phyloP scores from a whole-genome alignment of 164 flowering plant species.

The Nelumbo lutea region DNA sequence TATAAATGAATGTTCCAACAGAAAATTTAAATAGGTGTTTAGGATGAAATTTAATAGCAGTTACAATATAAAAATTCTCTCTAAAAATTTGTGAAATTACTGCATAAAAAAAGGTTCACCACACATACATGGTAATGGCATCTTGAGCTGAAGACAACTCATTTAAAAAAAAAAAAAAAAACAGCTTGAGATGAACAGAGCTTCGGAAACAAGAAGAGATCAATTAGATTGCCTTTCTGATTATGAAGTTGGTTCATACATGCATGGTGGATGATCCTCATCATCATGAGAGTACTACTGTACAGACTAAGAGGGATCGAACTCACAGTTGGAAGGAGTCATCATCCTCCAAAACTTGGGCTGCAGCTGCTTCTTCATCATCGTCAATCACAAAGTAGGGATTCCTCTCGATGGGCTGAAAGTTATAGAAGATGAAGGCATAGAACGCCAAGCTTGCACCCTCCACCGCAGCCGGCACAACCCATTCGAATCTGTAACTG shows the following conservation, averaged over 20 bases:
- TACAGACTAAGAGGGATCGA: background rate
- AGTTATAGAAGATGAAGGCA: conserved; percentile 17
- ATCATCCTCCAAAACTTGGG: conserved; percentile 16
- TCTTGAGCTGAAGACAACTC: too few species aligned
- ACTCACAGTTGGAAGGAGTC: conserved; percentile 16
- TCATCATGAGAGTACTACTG: background rate
- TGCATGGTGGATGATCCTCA: background rate
- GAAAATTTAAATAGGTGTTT: too few species aligned
- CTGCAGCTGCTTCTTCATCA: conserved; percentile 16
- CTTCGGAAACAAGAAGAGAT: background rate
- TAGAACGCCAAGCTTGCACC: conserved; percentile 24
- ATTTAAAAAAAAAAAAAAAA: too few species aligned
- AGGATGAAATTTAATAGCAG: too few species aligned
- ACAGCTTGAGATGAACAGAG: background rate
- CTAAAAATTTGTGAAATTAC: too few species aligned
- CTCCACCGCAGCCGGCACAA: conserved; percentile 8
- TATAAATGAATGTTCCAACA: too few species aligned
- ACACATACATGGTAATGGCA: too few species aligned
- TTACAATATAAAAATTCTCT: too few species aligned
- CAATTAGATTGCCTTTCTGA: background rate
- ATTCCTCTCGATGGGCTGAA: conserved; percentile 21
- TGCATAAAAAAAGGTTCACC: too few species aligned
- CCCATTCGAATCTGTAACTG: conserved; percentile 16
- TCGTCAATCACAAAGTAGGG: conserved; percentile 18
- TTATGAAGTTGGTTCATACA: background rate